Evolutionary conservation across 1,139 yeast species (phyloP), one percentile per base, ranked within the genome.

Genomic region (Taphrina sp.): DNA sequence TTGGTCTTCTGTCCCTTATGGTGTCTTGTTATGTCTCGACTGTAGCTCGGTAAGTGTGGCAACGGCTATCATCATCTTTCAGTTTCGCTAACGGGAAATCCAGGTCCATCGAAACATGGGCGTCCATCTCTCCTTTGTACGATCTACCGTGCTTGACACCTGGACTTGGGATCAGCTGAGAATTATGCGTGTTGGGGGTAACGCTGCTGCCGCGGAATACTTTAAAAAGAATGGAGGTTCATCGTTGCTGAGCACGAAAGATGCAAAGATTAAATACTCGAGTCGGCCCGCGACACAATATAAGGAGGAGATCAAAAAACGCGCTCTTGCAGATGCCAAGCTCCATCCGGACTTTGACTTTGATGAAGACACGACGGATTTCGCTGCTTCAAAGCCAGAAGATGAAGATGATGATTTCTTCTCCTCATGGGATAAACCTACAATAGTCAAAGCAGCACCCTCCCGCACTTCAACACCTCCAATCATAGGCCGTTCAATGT

Each of bases 1-100:
- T 66, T 92, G 99, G 99, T 96, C 98, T 3, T 87, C 96, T 8
- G 96, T 97, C 45, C 92, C 94, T 68, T 90, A 89, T 71, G 99
- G 98, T 57, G 84, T 90, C 60, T 89, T 89, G 70, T 89, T 92
- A 67, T 94, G 99, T 72, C 79, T 92, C 60, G 98, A 92, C 71
- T 92, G 98, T 76, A 96, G 97, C 37, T 96, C 98, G 52, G 77
- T 87, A 31, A 26, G 54, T 17, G 7, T 8, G n/a, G 3, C 12
- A 19, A 5, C 14, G 36, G 10, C 3, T n/a, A 22, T 7, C 3
- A 5, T 19, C 14, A 3, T n/a, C n/a, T n/a, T n/a, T n/a, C n/a
- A n/a, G n/a, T n/a, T n/a, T n/a, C n/a, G n/a, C n/a, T n/a, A n/a
- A n/a, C n/a, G n/a, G n/a, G n/a, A n/a, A 20, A 35, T 12, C 8